Conservation (phyloP, 2,329 filamentous ascomycete species). For the Pestalotiopsis sp. region DNA sequence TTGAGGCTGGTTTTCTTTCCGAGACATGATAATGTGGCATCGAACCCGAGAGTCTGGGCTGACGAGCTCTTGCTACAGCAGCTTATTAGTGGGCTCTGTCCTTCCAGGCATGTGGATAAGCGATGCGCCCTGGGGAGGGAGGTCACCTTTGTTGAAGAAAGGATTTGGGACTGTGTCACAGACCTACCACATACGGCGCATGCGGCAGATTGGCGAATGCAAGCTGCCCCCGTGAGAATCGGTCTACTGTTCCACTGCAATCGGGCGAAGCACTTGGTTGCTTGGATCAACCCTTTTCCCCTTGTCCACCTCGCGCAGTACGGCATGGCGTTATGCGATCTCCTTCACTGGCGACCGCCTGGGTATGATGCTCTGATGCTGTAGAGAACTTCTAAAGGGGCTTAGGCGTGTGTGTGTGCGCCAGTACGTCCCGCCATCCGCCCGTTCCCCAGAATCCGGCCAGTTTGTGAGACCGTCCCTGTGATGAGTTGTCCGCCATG, state of each 20-base stretch:
- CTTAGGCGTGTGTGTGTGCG: not conserved
- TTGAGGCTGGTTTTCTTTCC: slow-evolving; percentile 6
- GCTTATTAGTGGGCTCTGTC: not conserved
- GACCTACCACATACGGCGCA: slow-evolving; percentile 4
- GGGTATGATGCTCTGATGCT: slow-evolving; percentile 11
- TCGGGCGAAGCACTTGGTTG: slow-evolving; percentile 28
- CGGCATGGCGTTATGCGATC: slow-evolving; percentile 3
- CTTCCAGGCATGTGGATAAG: not conserved
- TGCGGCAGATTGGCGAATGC: slow-evolving; percentile 30
- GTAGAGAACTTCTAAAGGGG: slow-evolving; percentile 23
- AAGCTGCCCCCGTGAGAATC: slow-evolving; percentile 26
- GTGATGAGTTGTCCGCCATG: slow-evolving; percentile 13
- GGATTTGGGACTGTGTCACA: slow-evolving; percentile 4
- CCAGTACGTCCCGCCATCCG: not conserved
- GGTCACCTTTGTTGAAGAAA: not conserved
- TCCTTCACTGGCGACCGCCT: not conserved
- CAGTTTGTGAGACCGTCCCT: not conserved
- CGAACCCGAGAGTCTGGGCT: slow-evolving; percentile 2
- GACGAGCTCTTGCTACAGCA: not conserved
- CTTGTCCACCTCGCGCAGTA: not conserved
- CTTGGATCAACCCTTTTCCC: slow-evolving; percentile 18
- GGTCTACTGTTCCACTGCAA: slow-evolving; percentile 28
- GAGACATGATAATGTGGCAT: slow-evolving; percentile 9
- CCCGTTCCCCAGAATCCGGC: not conserved
- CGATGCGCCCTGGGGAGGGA: not conserved